A percentile compares a stretch with the other conserved stretches of the same genome.
These are phyloP conservation scores for Metschnikowia dekortorum DNA, from an alignment of 805 yeast genomes.

Conservation along the genomic window DNA sequence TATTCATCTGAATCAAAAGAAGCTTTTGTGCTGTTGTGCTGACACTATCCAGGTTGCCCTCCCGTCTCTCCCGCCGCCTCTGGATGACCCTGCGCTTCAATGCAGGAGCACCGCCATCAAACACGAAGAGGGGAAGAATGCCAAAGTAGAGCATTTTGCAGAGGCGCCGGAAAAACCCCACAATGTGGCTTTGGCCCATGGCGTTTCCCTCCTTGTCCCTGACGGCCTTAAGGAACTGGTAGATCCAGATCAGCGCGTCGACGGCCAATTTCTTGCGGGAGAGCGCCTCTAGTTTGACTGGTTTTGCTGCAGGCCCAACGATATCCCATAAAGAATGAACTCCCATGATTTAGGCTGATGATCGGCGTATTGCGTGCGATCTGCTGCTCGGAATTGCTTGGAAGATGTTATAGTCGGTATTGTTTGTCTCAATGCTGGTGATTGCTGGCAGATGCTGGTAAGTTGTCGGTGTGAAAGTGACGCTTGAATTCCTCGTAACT, in stretches of 20 bases:
- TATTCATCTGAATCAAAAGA: conserved; percentile 73
- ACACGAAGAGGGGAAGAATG: conserved; percentile 82
- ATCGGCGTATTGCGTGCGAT: neutral
- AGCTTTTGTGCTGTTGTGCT: conserved; percentile 73
- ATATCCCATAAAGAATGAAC: conserved; percentile 94
- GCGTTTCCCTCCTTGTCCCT: conserved; percentile 81
- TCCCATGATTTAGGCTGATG: conserved; percentile 60
- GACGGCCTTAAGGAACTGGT: conserved; percentile 93
- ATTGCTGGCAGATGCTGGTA: too few species aligned
- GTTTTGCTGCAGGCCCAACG: conserved; percentile 82
- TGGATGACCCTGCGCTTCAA: conserved; percentile 76
- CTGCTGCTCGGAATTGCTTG: too few species aligned
- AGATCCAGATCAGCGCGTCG: conserved; percentile 98
- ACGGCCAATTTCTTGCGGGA: conserved; percentile 79
- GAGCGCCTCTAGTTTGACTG: conserved; percentile 83
- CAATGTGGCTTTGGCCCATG: conserved; percentile 74
- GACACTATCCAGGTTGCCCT: conserved; percentile 68
- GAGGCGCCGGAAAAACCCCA: conserved; percentile 93
- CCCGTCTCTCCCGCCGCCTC: conserved; percentile 66
- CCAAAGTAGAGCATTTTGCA: conserved; percentile 88
- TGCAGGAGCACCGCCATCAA: conserved; percentile 92
- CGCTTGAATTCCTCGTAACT: too few species aligned
- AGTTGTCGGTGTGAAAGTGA: too few species aligned
- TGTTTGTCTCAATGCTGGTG: too few species aligned
- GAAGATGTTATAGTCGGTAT: too few species aligned